Evolutionary conservation across 371 early-diverging fungal genomes (phyloP).

Genomic region (Actinomucor elegans): DNA sequence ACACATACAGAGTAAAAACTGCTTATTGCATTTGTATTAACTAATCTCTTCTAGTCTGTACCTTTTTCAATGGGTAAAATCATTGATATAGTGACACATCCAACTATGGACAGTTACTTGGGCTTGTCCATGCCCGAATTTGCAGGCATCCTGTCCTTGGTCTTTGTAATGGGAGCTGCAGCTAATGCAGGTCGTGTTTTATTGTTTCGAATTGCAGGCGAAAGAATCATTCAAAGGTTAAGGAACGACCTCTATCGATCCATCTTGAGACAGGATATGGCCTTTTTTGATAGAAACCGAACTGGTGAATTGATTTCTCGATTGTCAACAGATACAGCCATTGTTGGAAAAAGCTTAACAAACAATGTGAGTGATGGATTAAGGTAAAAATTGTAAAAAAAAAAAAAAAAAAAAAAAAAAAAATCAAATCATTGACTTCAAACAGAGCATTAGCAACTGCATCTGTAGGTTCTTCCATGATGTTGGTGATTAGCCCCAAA

Average conservation of each 20-base stretch:
- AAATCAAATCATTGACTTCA: neutral
- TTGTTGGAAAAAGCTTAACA: slow-evolving; percentile 78
- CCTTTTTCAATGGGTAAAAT: slow-evolving; percentile 83
- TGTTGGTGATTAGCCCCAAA: slow-evolving; percentile 67
- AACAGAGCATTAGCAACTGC: slow-evolving; percentile 56
- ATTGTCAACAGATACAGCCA: slow-evolving; percentile 71
- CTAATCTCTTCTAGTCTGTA: slow-evolving; percentile 39
- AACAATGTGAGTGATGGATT: slow-evolving; percentile 82
- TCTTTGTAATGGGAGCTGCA: slow-evolving; percentile 67
- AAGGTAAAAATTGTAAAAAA: slow-evolving; percentile 31
- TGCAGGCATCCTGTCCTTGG: slow-evolving; percentile 51
- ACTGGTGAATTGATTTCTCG: slow-evolving; percentile 82
- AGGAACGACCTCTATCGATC: slow-evolving; percentile 55
- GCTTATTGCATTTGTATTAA: neutral
- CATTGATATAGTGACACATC: slow-evolving; percentile 69
- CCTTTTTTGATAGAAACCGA: slow-evolving; percentile 74
- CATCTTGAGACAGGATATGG: slow-evolving; percentile 67
- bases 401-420: too few species aligned
- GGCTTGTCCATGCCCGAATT: slow-evolving; percentile 60
- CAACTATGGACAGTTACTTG: slow-evolving; percentile 42
- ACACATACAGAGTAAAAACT: neutral
- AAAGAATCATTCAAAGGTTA: slow-evolving; percentile 69
- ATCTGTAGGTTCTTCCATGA: slow-evolving; percentile 64
- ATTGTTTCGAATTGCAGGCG: slow-evolving; percentile 71
- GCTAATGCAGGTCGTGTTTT: slow-evolving; percentile 80